Percentiles rank a stretch among this genome's conserved stretches.
These are phyloP conservation scores for Cryptococcus neoformans DNA, from an alignment of 1,284 basidiomycete species.

Conservation along the genomic window DNA sequence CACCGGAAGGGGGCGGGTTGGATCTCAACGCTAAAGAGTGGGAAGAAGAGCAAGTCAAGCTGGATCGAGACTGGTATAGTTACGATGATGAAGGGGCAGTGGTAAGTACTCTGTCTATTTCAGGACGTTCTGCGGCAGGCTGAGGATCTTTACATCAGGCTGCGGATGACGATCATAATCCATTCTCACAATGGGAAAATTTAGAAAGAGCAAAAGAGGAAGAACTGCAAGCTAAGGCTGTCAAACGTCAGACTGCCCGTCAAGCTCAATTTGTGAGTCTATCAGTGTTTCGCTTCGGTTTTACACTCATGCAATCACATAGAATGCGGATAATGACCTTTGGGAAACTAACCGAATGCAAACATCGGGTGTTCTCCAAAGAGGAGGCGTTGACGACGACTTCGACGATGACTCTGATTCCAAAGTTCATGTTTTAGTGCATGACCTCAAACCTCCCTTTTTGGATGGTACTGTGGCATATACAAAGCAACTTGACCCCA, in stretches of 20 bases:
- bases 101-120: conserved; percentile 45
- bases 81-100: conserved; percentile 80
- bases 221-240: conserved; percentile 74
- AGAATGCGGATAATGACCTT: conserved; percentile 96
- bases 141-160: conserved; percentile 30
- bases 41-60: conserved; percentile 86
- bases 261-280: conserved; percentile 86
- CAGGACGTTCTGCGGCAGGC: background rate
- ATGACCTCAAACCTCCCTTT: conserved; percentile 97
- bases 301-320: conserved; percentile 8
- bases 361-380: conserved; percentile 87
- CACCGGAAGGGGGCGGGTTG: conserved; percentile 51
- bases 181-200: conserved; percentile 87
- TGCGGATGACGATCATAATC: conserved; percentile 88
- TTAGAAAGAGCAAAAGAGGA: conserved; percentile 67
- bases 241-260: conserved; percentile 82
- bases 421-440: conserved; percentile 94
- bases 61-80: conserved; percentile 94
- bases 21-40: conserved; percentile 65
- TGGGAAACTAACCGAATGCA: conserved; percentile 99
- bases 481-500: conserved; percentile 94
- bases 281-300: background rate
- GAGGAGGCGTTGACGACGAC: conserved; percentile 76
- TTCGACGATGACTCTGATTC: conserved; percentile 94
- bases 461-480: conserved; percentile 94